phyloP scores from a whole-genome alignment of 148 eudicot genomes.

The Limonium bicolor region DNA sequence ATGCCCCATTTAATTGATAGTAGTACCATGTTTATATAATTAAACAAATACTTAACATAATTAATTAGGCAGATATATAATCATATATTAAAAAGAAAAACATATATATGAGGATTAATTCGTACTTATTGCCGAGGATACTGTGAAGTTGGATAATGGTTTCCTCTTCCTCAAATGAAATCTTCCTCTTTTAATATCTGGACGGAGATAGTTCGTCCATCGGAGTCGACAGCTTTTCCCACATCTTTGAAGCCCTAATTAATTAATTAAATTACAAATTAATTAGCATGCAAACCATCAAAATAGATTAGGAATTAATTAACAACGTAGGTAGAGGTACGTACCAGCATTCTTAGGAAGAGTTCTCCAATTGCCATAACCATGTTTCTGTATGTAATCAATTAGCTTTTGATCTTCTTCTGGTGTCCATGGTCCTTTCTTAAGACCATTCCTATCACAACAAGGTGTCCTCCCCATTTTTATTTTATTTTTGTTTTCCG shows the following conservation, averaged over 20 bases:
- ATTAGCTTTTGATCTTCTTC: conserved; percentile 49
- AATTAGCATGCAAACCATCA: no score
- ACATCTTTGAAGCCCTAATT: conserved; percentile 21
- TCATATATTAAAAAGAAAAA: not conserved
- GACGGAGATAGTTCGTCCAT: conserved; percentile 27
- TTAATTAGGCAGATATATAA: not conserved
- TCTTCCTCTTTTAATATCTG: no score
- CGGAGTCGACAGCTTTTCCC: conserved; percentile 30
- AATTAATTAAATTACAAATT: no score
- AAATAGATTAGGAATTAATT: not conserved
- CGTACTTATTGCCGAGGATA: conserved; percentile 12
- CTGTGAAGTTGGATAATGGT: conserved; percentile 15
- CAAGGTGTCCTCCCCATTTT: conserved; percentile 63
- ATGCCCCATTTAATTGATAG: no score
- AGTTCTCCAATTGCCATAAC: conserved; percentile 59
- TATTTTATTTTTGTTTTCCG: no score
- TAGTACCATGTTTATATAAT: no score
- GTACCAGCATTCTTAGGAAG: conserved; percentile 56
- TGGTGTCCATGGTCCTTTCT: conserved; percentile 53
- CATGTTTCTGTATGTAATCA: conserved; percentile 28
- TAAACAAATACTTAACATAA: not conserved
- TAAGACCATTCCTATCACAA: conserved; percentile 51
- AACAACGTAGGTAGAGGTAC: not conserved
- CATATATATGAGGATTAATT: not conserved
- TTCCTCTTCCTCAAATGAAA: conserved; percentile 12